Percentiles rank a stretch among this genome's conserved stretches.
Evolutionary conservation across 331 rosid species (phyloP).

Genomic region (Dryas integrifolia): DNA sequence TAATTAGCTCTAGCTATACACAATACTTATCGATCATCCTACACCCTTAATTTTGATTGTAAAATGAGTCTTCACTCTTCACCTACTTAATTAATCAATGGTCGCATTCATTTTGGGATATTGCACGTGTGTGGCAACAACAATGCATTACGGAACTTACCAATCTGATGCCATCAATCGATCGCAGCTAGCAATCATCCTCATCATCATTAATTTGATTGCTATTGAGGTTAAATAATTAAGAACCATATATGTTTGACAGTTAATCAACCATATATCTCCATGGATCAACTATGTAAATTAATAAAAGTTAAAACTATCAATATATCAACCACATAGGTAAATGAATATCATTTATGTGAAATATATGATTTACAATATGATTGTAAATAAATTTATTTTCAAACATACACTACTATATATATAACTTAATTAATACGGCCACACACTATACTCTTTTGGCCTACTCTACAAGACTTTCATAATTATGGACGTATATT

Average conservation of each 20-base stretch:
- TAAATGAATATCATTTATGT: too few species aligned
- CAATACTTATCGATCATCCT: not conserved
- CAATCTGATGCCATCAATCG: not conserved
- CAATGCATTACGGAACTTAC: not conserved
- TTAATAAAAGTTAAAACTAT: too few species aligned
- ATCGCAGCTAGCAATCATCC: not conserved
- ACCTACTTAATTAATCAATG: slow-evolving; percentile 4
- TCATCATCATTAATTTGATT: not conserved
- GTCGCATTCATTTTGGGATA: not conserved
- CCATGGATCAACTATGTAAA: too few species aligned
- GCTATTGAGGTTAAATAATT: not conserved
- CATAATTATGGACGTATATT: too few species aligned
- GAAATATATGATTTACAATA: too few species aligned
- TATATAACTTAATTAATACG: too few species aligned
- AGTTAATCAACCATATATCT: too few species aligned
- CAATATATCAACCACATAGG: too few species aligned
- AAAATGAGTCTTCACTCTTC: not conserved
- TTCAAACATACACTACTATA: too few species aligned
- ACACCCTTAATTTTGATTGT: not conserved
- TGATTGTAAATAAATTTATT: too few species aligned
- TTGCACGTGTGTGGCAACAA: not conserved
- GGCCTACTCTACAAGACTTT: too few species aligned
- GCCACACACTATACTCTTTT: too few species aligned
- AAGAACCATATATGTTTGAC: not conserved
- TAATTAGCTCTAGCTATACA: not conserved